Conservation (phyloP, 768 basidiomycete species). For the Lyophyllum semitale region DNA sequence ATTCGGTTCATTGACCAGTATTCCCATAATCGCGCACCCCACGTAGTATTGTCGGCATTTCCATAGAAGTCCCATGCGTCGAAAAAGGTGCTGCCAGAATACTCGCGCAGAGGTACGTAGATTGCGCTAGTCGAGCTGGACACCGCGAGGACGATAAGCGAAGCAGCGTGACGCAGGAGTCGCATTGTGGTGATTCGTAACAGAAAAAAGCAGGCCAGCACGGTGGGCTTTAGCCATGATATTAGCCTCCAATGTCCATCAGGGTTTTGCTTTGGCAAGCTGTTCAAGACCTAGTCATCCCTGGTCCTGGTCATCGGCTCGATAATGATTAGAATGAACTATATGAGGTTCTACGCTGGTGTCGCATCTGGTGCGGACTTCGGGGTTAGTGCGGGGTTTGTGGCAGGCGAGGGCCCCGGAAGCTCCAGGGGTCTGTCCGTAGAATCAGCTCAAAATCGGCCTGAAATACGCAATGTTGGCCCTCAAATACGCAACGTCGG, state of each 20-base stretch:
- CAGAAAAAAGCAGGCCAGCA: background rate
- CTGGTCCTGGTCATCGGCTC: too few species aligned
- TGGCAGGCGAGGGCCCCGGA: too few species aligned
- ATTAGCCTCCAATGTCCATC: background rate
- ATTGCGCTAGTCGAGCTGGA: constrained; percentile 7
- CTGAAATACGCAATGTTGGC: too few species aligned
- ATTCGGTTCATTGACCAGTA: background rate
- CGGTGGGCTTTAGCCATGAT: constrained; percentile 10
- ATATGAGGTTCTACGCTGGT: too few species aligned
- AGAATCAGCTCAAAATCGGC: too few species aligned
- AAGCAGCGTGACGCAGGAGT: background rate
- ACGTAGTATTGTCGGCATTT: constrained; percentile 44
- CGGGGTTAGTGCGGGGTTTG: too few species aligned
- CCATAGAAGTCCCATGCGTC: constrained; percentile 54
- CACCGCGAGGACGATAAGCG: background rate
- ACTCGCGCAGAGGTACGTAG: constrained; percentile 42
- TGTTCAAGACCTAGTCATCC: too few species aligned
- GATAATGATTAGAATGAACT: too few species aligned
- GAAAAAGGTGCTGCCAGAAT: constrained; percentile 50
- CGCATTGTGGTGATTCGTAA: constrained; percentile 7
- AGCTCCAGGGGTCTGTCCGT: too few species aligned
- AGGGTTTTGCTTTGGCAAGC: background rate
- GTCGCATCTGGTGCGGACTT: too few species aligned
- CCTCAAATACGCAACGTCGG: too few species aligned
- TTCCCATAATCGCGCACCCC: constrained; percentile 20